Conservation (phyloP, 2,329 filamentous ascomycete genomes). For the Drechslera avenae region DNA sequence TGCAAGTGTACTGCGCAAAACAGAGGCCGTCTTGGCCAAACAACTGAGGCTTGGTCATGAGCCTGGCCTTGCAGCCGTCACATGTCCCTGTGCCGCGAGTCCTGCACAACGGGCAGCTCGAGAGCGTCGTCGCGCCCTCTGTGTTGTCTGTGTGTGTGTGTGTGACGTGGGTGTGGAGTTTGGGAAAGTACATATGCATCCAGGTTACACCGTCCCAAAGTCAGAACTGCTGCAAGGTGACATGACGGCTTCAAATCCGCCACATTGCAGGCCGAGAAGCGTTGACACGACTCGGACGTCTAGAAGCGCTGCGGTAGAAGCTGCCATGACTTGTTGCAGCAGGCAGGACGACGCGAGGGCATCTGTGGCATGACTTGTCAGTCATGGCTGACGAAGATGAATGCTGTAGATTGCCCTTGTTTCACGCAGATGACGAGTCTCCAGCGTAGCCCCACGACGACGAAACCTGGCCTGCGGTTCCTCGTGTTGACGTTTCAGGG, state of each 20-base stretch:
- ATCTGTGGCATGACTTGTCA: not conserved
- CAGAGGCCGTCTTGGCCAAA: constrained; percentile 1
- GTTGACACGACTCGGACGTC: no score
- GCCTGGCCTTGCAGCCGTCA: not conserved
- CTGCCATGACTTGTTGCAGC: no score
- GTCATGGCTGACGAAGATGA: constrained; percentile 12
- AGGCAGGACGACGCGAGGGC: not conserved
- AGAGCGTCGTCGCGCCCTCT: constrained; percentile 17
- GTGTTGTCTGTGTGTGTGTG: no score
- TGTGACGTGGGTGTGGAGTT: constrained; percentile 5
- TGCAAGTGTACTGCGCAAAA: constrained; percentile 3
- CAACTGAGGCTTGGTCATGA: not conserved
- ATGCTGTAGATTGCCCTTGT: constrained; percentile 26
- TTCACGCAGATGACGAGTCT: constrained; percentile 30
- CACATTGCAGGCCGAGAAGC: not conserved
- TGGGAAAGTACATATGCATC: not conserved
- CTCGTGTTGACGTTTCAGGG: constrained; percentile 12
- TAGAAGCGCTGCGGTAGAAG: no score
- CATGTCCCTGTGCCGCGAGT: not conserved
- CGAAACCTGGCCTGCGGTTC: constrained; percentile 14
- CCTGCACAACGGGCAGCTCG: constrained; percentile 16
- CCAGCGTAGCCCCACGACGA: constrained; percentile 15
- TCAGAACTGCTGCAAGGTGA: constrained; percentile 8
- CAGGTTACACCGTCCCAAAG: constrained; percentile 11
- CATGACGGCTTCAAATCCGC: constrained; percentile 11